phyloP scores from a whole-genome alignment of 1,139 yeast species.

The Yamadazyma buinensis region DNA sequence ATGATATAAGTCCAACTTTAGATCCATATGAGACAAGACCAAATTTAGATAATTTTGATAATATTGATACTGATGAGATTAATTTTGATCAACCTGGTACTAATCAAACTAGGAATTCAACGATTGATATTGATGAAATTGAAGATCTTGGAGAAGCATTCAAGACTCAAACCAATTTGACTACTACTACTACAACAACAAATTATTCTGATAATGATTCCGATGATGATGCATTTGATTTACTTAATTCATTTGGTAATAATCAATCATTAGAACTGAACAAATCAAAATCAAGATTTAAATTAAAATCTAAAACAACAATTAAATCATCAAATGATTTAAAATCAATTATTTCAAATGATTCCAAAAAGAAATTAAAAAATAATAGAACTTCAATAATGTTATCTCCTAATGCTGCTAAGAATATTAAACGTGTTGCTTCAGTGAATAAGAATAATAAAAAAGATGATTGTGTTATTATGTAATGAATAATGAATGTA shows the following conservation, averaged over 20 bases:
- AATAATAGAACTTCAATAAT: slow-evolving; percentile 2
- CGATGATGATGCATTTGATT: slow-evolving; percentile 2
- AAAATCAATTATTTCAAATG: no score
- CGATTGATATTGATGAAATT: slow-evolving; percentile 1
- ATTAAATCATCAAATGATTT: no score
- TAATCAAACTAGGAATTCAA: no score
- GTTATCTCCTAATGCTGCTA: slow-evolving; percentile 3
- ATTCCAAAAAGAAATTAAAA: not conserved
- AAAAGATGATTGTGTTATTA: not conserved
- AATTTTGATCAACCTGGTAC: not conserved
- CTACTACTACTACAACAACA: no score
- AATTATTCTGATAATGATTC: not conserved
- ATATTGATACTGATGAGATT: not conserved
- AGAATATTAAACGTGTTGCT: not conserved
- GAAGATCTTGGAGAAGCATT: slow-evolving; percentile 1
- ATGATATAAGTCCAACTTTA: no score
- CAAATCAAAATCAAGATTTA: not conserved
- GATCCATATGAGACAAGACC: no score
- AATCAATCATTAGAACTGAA: no score
- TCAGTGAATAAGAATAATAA: not conserved
- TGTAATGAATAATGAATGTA: slow-evolving; percentile 4
- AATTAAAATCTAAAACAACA: no score
- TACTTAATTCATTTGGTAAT: slow-evolving; percentile 1
- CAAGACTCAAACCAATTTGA: no score
- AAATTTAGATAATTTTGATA: not conserved